Evolutionary conservation across 148 eudicot species (phyloP).

Genomic region (Nepenthes mirabilis): DNA sequence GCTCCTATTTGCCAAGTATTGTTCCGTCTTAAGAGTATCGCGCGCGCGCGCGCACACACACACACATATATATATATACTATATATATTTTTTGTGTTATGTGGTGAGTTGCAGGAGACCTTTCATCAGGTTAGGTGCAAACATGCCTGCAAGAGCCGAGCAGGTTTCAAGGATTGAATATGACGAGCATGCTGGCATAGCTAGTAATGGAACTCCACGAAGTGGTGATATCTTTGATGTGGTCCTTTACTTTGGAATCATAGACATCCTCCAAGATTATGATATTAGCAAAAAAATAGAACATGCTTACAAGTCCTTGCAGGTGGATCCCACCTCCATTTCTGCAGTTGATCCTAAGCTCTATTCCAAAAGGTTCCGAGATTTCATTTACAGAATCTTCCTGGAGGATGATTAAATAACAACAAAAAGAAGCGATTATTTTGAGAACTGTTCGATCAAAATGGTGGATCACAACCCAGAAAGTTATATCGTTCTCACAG

Average conservation of each 20-base stretch:
- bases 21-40: too few relatives aligned
- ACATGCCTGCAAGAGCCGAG: slow-evolving; percentile 15
- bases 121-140: slow-evolving; percentile 9
- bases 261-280: slow-evolving; percentile 12
- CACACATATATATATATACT: neutral
- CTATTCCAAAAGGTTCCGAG: slow-evolving; percentile 11
- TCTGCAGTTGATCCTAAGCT: slow-evolving; percentile 12
- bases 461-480: too few relatives aligned
- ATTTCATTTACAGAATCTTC: slow-evolving; percentile 9
- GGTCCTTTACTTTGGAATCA: slow-evolving; percentile 12
- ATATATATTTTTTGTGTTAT: neutral
- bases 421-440: too few relatives aligned
- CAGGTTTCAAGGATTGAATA: slow-evolving; percentile 7
- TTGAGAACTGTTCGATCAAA: too few relatives aligned
- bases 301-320: slow-evolving; percentile 13
- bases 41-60: neutral
- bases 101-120: slow-evolving; percentile 3
- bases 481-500: too few relatives aligned
- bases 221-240: slow-evolving; percentile 5
- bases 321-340: slow-evolving; percentile 10
- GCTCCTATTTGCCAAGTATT: too few relatives aligned
- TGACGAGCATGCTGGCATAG: neutral
- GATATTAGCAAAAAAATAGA: slow-evolving; percentile 11
- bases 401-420: slow-evolving; percentile 5
- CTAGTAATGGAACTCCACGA: slow-evolving; percentile 7